Base-by-base conservation (phyloP, 495 filamentous ascomycete species). In the Podospora pseudopauciseta region DNA sequence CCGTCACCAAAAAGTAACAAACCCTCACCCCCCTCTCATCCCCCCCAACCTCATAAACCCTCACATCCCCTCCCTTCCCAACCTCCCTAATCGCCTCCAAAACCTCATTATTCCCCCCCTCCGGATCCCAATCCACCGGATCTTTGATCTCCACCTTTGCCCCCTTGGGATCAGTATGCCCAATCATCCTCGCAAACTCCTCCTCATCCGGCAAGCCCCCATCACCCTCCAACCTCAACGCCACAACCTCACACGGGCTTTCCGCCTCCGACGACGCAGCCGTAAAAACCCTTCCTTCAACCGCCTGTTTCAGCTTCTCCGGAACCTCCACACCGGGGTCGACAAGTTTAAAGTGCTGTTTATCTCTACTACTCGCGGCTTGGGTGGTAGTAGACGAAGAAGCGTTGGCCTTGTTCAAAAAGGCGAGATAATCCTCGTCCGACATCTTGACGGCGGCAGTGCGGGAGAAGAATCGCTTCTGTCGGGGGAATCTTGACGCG, bases 331-430 rank as follows among this genome's bases (percentile, higher is more conserved):
- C 80, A 0, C 81, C 84, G 3, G 74, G 71, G 67, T 89, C 81
- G 5, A 85, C 81, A 27, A 87, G 79, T 72, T 87, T 83, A 67
- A 86, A 82, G 61, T 28, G 56, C 32, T 71, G 71, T 16, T 67
- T 60, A 2, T 39, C 61, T 5, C 7, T 4, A 32, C 3, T 32
- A 16, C 56, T 0, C 32, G 34, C 23, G 23, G 23, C 23, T 23
- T 23, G 23, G 15, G 34, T 13, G 2, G 16, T 44, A 23, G 79
- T 81, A 67, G 82, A 80, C 19, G 86, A 86, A 75, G 91, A 87
- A 74, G 86, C 78, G 79, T 94, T 95, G 56, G 92, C 92, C 78
- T 94, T 93, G 77, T 95, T 81, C 62, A 97, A 82, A 75, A 97
- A 96, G 72, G 87, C 80, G 77, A 86, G 83, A 83, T 96, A 97